Percentiles rank a stretch among this genome's conserved stretches.
Conservation (phyloP, 225 moss, liverwort and hornwort species). For the Marchantia polymorpha region DNA sequence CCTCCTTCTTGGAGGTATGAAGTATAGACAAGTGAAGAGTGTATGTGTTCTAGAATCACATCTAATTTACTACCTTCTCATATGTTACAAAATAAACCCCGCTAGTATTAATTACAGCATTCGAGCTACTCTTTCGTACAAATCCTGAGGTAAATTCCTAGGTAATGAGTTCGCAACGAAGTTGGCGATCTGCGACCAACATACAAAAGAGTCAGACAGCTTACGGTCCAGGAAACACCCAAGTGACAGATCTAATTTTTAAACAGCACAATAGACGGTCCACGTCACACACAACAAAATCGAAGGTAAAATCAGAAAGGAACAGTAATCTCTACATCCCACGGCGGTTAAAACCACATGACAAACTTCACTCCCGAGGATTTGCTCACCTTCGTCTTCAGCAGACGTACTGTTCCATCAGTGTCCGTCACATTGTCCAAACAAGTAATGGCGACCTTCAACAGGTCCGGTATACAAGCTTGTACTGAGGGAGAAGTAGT, state of each 20-base stretch:
- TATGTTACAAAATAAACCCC: background rate
- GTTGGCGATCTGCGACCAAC: constrained; percentile 58
- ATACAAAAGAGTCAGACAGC: no score
- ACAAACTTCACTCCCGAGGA: background rate
- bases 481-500: constrained; percentile 76
- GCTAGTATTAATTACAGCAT: constrained; percentile 37
- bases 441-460: constrained; percentile 86
- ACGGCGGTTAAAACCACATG: background rate
- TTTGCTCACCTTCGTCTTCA: constrained; percentile 69
- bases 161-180: constrained; percentile 76
- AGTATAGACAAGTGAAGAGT: background rate
- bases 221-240: no score
- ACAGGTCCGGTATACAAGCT: constrained; percentile 86
- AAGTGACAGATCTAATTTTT: no score
- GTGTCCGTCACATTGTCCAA: constrained; percentile 86
- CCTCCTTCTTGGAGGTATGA: background rate
- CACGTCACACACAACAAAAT: background rate
- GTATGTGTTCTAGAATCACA: background rate
- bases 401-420: constrained; percentile 77
- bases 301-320: background rate
- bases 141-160: constrained; percentile 67
- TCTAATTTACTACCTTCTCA: background rate
- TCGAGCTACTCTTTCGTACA: constrained; percentile 70
- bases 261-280: background rate
- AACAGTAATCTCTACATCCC: background rate